phyloP scores from a whole-genome alignment of 257 asterid genomes.

The Anisodus tanguticus region DNA sequence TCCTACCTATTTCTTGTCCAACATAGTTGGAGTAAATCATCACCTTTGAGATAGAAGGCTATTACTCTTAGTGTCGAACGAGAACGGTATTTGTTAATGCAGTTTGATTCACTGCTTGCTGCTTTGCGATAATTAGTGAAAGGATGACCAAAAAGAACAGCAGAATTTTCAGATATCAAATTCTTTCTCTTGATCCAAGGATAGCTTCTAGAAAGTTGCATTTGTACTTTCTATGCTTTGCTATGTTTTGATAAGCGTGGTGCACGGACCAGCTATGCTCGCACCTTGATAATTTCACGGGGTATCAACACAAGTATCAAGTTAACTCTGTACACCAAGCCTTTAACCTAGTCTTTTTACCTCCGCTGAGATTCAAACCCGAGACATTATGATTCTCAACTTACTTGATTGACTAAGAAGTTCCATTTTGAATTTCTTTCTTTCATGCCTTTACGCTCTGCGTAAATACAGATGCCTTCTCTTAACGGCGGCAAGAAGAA shows the following conservation, averaged over 20 bases:
- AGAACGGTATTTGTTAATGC: background rate
- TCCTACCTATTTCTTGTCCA: background rate
- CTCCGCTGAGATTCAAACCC: background rate
- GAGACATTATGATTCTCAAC: background rate
- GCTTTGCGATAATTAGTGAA: background rate
- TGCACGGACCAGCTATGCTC: background rate
- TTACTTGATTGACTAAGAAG: background rate
- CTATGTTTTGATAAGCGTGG: background rate
- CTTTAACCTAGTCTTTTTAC: background rate
- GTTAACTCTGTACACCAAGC: no score
- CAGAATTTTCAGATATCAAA: background rate
- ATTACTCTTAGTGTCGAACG: background rate
- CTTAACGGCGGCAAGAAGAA: no score
- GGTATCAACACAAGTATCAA: background rate
- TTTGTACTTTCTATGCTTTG: background rate
- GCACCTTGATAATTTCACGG: no score
- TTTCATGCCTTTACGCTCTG: background rate
- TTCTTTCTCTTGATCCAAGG: background rate
- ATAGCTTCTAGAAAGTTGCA: background rate
- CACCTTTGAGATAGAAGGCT: background rate
- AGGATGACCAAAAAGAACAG: background rate
- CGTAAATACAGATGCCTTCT: background rate
- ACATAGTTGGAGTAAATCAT: background rate
- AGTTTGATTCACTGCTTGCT: background rate
- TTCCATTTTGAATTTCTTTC: background rate